Evolutionary conservation across 441 rosid genomes (phyloP), one percentile per base, ranked within the genome.

Genomic region (Adansonia rubrostipa): DNA sequence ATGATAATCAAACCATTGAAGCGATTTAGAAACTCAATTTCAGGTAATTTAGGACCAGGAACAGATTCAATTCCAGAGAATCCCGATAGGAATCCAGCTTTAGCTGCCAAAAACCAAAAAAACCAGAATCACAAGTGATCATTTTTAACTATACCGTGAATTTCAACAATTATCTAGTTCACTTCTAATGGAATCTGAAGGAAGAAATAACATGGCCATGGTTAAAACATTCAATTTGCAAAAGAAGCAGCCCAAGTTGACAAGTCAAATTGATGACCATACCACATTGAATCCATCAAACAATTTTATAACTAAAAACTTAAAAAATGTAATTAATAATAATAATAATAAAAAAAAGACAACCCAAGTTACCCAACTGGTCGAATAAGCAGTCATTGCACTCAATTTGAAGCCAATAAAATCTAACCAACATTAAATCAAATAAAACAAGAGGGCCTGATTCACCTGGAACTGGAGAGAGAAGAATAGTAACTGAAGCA

Each of bases 21-120:
- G 20, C 86, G 85, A 15, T 79, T 84, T 54, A 93, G 96, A 61
- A 93, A 95, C 3, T 95, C 98, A 17, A 95, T 82, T 71, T 88
- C 79, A 50, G 99, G 99, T 77, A 95, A 81, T 67, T 90, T 75
- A 5, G 99, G 99, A 44, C 96, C 96, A 3, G 97, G 97, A 15
- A 93, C 78, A 66, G 98, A 95, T 87, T 93, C 99, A 67, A 93
- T 84, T 42, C 98, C 99, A 4, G 96, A 44, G 19, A 82, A 83
- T 78, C 99, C 97, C 0, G 97, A 95, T 84, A 95, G 72, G 57
- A 95, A 2, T 13, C 99, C 96, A 22, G 95, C 97, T 82, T 86
- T 71, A 62, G 93, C 99, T 93, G 92, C 86, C 82, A 77, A 74
- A 51, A 60, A 57, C 62, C n/a, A 0, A 33, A 60, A 71, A 77